These are phyloP conservation scores for Cryptococcus jaspeensis DNA, from an alignment of 1,284 basidiomycete genomes.

Conservation along the genomic window DNA sequence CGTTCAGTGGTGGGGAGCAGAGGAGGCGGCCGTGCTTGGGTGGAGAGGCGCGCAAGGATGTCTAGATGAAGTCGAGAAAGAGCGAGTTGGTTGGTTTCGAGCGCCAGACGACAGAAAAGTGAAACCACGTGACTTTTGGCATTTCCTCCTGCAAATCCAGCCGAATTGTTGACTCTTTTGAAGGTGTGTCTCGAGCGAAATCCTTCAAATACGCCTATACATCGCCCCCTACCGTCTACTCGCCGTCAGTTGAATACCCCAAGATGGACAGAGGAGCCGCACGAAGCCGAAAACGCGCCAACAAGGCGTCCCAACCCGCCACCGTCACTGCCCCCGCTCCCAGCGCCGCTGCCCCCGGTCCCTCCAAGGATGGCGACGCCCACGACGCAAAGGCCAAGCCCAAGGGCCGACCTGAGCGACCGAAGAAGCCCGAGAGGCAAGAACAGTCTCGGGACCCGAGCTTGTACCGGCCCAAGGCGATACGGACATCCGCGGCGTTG, in stretches of 20 bases:
- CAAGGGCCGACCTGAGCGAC: not conserved
- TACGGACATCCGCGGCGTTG: slow-evolving; percentile 37
- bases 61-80: not conserved
- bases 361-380: not conserved
- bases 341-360: not conserved
- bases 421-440: not conserved
- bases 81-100: not conserved
- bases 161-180: not conserved
- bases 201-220: not conserved
- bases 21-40: not conserved
- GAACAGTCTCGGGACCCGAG: slow-evolving; percentile 26
- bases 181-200: too few relatives aligned
- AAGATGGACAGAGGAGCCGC: slow-evolving; percentile 48
- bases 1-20: not conserved
- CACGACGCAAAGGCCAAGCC: not conserved
- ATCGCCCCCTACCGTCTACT: not conserved
- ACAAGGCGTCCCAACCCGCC: not conserved
- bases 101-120: not conserved
- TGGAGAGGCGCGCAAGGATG: not conserved
- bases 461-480: slow-evolving; percentile 43
- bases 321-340: not conserved
- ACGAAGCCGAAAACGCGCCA: slow-evolving; percentile 35
- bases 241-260: slow-evolving; percentile 7
- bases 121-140: too few relatives aligned
- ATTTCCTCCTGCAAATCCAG: not conserved